Evolutionary conservation across 2,329 filamentous ascomycete species (phyloP), one percentile per base, ranked within the genome.

Genomic region (Trichoderma brevicompactum): DNA sequence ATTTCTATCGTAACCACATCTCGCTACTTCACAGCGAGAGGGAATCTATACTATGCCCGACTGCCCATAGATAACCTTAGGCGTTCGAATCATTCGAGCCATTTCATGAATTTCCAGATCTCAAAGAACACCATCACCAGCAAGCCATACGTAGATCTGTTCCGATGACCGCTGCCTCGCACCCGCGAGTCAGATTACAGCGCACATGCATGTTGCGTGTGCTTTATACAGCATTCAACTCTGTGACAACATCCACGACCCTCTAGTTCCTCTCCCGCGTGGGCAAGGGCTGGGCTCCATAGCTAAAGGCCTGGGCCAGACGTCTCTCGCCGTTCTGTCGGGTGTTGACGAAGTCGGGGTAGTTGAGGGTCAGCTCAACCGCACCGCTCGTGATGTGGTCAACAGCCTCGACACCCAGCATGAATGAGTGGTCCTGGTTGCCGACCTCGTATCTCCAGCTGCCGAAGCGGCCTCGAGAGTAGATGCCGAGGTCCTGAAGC

Each of bases 361-460:
- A 95, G 86, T 97, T 97, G 76, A 97, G 87, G 38, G 94, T 97
- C 75, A 97, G 82, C 85, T 97, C 94, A 52, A 94, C 91, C 43
- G 92, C 89, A 71, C 94, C 94, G 78, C 90, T 94, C 79, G 94
- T 87, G 75, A 97, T 92, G 82, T 92, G 88, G 81, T 97, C 94
- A 44, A 88, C 93, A 55, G 94, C 94, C 82, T 97, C 94, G 19
- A 97, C 94, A 76, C 94, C 94, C 68, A 97, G 84, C 94, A 97
- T 97, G 81, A 97, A 97, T 32, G 91, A 94, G 85, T 97, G 94
- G 80, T 97, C 94, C 85, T 97, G 93, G 86, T 97, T 97, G 76
- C 92, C 93, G 70, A 88, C 92, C 81, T 99, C 95, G 83, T 99
- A 99, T 76, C 92, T 87, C 95, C 95, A 99, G 84, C 90, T 94